A percentile compares a stretch with the other conserved stretches of the same genome.
These are phyloP conservation scores for Neofusicoccum sp. DNA, from an alignment of 2,329 filamentous ascomycete species.

Conservation along the genomic window DNA sequence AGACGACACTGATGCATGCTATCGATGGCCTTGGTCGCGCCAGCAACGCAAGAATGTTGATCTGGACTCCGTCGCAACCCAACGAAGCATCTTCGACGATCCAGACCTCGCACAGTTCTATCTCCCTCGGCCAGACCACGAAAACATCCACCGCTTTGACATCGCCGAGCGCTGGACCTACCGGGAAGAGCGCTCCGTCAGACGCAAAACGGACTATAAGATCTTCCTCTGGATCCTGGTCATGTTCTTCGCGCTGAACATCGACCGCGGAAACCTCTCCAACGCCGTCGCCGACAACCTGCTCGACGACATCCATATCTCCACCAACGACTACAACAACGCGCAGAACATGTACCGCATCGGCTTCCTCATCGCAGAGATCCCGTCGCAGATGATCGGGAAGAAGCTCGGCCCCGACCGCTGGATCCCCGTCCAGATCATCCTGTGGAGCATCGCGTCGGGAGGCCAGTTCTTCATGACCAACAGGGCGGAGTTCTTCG, in stretches of 20 bases:
- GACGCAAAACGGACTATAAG: slow-evolving; percentile 53
- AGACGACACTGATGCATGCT: not conserved
- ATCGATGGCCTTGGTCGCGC: not conserved
- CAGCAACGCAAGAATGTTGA: not conserved
- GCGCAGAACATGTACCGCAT: slow-evolving; percentile 64
- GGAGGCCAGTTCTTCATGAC: slow-evolving; percentile 38
- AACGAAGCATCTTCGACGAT: slow-evolving; percentile 44
- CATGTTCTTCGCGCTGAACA: slow-evolving; percentile 54
- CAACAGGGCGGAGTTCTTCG: slow-evolving; percentile 34
- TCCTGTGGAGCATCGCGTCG: slow-evolving; percentile 61
- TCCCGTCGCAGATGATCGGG: slow-evolving; percentile 48
- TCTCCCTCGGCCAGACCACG: slow-evolving; percentile 58
- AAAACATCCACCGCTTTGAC: slow-evolving; percentile 60
- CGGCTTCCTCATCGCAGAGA: slow-evolving; percentile 64
- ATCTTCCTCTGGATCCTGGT: slow-evolving; percentile 54
- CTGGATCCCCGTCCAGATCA: slow-evolving; percentile 61
- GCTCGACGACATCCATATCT: slow-evolving; percentile 31
- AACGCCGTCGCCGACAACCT: slow-evolving; percentile 38
- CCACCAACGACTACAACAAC: slow-evolving; percentile 40
- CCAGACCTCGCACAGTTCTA: slow-evolving; percentile 54
- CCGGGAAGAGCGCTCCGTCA: slow-evolving; percentile 55
- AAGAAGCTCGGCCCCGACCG: slow-evolving; percentile 46
- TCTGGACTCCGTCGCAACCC: not conserved
- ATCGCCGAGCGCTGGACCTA: slow-evolving; percentile 56
- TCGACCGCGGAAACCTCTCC: slow-evolving; percentile 50